Conservation (phyloP, 768 basidiomycete genomes). For the Agrocybe pediades region DNA sequence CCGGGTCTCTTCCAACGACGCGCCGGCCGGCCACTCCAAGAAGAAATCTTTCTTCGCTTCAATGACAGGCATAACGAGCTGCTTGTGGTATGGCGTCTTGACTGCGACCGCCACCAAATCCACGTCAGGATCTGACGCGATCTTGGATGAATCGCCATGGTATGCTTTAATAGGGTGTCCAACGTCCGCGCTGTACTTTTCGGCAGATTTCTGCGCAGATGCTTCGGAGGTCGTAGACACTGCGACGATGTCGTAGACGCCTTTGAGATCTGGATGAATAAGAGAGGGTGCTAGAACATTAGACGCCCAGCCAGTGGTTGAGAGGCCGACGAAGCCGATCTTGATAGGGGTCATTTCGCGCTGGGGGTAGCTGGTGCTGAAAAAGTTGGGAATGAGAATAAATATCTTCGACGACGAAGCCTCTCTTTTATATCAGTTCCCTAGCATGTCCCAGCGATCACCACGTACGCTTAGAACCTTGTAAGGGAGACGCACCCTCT, state of each 20-base stretch:
- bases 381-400: too few relatives aligned
- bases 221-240: conserved; percentile 33
- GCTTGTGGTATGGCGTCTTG: conserved; percentile 30
- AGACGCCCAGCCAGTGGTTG: conserved; percentile 33
- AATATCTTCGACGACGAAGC: too few relatives aligned
- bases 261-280: conserved; percentile 13
- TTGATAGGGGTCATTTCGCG: too few relatives aligned
- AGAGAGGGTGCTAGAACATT: conserved; percentile 26
- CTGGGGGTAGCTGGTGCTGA: too few relatives aligned
- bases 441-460: too few relatives aligned
- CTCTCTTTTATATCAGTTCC: too few relatives aligned
- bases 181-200: conserved; percentile 26
- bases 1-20: conserved; percentile 27
- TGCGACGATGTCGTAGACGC: conserved; percentile 30
- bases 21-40: conserved; percentile 42
- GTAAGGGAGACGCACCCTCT: too few relatives aligned
- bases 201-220: conserved; percentile 30
- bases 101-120: conserved; percentile 38
- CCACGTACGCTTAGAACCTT: too few relatives aligned
- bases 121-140: conserved; percentile 37
- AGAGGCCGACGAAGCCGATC: conserved; percentile 35
- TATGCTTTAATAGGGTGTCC: conserved; percentile 33
- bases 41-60: too few relatives aligned
- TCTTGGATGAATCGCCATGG: conserved; percentile 27
- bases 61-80: conserved; percentile 27